Evolutionary conservation across 805 yeast species (phyloP), one percentile per base, ranked within the genome.

Genomic region (Clavispora carvajalis): DNA sequence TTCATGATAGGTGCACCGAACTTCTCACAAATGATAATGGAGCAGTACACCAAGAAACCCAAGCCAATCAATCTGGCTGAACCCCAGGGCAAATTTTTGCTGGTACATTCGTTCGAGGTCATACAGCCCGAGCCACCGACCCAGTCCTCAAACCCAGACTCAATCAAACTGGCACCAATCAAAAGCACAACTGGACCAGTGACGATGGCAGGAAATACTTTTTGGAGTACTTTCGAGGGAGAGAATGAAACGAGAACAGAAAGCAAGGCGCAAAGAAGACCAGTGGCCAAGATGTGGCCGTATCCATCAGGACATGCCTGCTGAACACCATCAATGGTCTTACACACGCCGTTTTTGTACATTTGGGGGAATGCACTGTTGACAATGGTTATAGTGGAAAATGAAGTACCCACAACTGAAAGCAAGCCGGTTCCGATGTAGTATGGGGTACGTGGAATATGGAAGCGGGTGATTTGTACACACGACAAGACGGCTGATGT

Each of bases 1-100:
- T 85, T 87, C 93, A 89, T 85, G 55, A 89, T 84, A 40, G 97
- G 97, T 16, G 96, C 79, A 21, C 97, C 97, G 74, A 84, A 89
- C 58, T 79, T 79, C 62, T 90, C 96, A 54, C 84, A 76, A 23
- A 87, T 40, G 41, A 89, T 73, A 54, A 90, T 87, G 5, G 86
- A 69, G 21, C 78, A 73, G 55, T 77, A 85, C 9, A 88, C 96
- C 25, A 82, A 64, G 71, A 89, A 88, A 4, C 96, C 96, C 23
- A 89, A 72, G 35, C 96, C 97, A 49, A 90, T 65, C 55, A 82
- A 89, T 55, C 82, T 76, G 10, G 95, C 95, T 12, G 91, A 79
- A 5, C 96, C 96, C 88, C 91, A 89, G 2, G 75, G 74, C 37
- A 76, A 72, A 28, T 46, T 37, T 16, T 44, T 43, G 24, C 26